These are phyloP conservation scores for Populus hybrid DNA, from an alignment of 441 rosid species.

Conservation along the genomic window DNA sequence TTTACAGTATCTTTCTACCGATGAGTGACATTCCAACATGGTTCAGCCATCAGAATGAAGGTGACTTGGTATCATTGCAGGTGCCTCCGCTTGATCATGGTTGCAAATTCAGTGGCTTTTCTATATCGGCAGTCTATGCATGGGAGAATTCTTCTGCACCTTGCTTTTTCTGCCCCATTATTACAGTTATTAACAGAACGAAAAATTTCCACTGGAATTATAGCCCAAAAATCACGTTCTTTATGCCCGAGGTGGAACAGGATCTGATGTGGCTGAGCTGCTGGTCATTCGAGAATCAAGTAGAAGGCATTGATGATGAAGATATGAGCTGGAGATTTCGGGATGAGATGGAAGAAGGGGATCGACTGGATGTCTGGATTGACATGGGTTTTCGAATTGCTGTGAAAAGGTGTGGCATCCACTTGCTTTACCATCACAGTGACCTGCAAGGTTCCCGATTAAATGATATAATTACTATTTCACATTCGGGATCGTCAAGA, in stretches of 20 bases:
- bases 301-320: background rate
- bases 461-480: background rate
- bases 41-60: background rate
- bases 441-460: background rate
- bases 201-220: conserved; percentile 14
- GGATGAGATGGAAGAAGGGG: conserved; percentile 15
- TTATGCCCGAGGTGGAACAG: conserved; percentile 2
- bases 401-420: conserved; percentile 15
- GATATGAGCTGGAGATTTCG: conserved; percentile 12
- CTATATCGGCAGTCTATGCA: conserved; percentile 3
- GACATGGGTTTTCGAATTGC: conserved; percentile 15
- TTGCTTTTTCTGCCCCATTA: conserved; percentile 11
- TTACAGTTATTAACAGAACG: conserved; percentile 3
- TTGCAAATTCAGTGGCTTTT: background rate
- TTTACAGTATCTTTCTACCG: conserved; percentile 2
- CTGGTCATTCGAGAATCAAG: conserved; percentile 10
- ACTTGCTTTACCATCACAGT: background rate
- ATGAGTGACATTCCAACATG: background rate
- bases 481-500: conserved; percentile 7
- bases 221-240: conserved; percentile 14
- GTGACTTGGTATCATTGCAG: background rate
- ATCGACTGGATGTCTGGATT: conserved; percentile 13
- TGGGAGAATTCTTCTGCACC: background rate
- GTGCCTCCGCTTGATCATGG: conserved; percentile 2
- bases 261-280: conserved; percentile 16